Evolutionary conservation across 306 rosid species (phyloP), one percentile per base, ranked within the genome.

Genomic region (Quercus robur): DNA sequence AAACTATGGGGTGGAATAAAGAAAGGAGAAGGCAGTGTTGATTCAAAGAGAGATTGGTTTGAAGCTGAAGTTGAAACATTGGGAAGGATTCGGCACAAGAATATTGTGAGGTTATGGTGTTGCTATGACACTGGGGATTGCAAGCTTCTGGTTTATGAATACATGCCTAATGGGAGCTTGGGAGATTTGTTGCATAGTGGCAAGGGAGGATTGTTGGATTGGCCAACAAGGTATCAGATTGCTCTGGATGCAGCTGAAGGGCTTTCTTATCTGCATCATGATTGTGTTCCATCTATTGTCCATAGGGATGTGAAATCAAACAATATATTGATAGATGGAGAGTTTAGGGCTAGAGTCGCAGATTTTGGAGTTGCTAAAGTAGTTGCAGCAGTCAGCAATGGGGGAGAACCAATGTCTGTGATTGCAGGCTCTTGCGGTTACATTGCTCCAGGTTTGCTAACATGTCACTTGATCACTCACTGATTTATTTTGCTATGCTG

Each of bases 171-270:
- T 71, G 97, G 97, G 62, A 92, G 97, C 83, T 74, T 92, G 44
- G 91, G 87, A 46, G 97, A 90, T 76, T 76, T 87, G 80, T 81
- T 92, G 80, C 93, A 88, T 15, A 11, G 88, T 25, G 74, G 84
- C 84, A 90, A 80, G 80, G 84, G 76, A 56, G 69, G 76, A 52
- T 49, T 86, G 84, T 79, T 92, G 85, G 89, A 90, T 82, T 92
- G 97, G 97, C 85, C 92, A 35, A 88, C 85, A 0, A 85, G 97
- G 67, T 90, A 79, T 69, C 89, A 81, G 78, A 84, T 93, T 44
- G 96, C 94, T 64, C 75, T 93, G 51, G 96, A 93, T 78, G 91
- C 97, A 35, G 97, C 97, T 11, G 97, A 93, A 62, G 97, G 96
- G 30, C 92, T 93, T 18, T 90, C 94, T 63, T 93, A 93, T 75